A percentile compares a stretch with the other conserved stretches of the same genome.
Conservation (phyloP, 495 filamentous ascomycete genomes). For the Aspergillus ellipticus region DNA sequence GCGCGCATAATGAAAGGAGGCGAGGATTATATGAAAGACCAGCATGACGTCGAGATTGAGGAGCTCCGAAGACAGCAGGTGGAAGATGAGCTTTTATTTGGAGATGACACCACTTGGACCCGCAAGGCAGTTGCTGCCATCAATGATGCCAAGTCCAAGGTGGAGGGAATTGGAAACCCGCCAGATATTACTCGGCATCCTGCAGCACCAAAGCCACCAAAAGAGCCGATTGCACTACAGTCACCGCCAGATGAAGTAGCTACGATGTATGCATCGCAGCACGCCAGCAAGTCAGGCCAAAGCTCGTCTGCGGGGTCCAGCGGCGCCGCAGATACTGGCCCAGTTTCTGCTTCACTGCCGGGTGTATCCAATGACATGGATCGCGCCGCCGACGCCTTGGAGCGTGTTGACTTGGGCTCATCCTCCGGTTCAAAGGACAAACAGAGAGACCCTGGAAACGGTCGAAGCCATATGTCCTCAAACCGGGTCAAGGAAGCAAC, state of each 20-base stretch:
- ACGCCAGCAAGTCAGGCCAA: conserved; percentile 42
- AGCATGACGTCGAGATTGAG: conserved; percentile 74
- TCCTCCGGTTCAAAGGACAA: conserved; percentile 21
- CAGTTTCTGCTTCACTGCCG: conserved; percentile 8
- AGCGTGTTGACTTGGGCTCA: conserved; percentile 19
- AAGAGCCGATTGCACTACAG: conserved; percentile 47
- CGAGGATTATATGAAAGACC: conserved; percentile 76
- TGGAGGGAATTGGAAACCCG: conserved; percentile 68
- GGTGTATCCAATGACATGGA: conserved; percentile 21
- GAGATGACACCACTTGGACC: conserved; percentile 89
- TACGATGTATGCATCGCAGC: conserved; percentile 51
- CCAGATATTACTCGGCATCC: conserved; percentile 54
- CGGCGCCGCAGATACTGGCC: not conserved
- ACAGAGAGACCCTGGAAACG: conserved; percentile 20
- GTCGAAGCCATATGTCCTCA: conserved; percentile 6
- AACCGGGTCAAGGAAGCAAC: conserved; percentile 26
- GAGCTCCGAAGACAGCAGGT: conserved; percentile 70
- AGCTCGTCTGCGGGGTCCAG: conserved; percentile 27
- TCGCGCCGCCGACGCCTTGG: conserved; percentile 29
- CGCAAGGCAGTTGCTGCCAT: conserved; percentile 73
- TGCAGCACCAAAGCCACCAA: conserved; percentile 39
- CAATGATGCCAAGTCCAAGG: conserved; percentile 65
- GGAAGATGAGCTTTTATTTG: conserved; percentile 90
- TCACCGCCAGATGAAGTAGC: conserved; percentile 43
- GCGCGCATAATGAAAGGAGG: conserved; percentile 93